These are phyloP conservation scores for Boletales sp. DNA, from an alignment of 768 basidiomycete species.

Conservation along the genomic window DNA sequence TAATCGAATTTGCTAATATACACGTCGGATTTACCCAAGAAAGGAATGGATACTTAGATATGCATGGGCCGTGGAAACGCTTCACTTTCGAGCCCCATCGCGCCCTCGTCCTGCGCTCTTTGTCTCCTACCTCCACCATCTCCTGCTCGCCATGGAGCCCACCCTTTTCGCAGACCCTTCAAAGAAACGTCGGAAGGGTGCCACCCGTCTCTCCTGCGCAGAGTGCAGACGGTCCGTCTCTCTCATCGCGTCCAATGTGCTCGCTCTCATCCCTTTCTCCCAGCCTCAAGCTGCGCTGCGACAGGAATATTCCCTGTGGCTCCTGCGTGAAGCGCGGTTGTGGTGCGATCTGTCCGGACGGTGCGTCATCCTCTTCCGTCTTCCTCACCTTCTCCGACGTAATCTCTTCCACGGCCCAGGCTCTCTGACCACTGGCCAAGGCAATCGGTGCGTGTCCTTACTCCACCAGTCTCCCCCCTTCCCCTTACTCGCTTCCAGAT, in stretches of 20 bases:
- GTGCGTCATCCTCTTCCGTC: constrained; percentile 37
- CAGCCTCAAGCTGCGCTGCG: constrained; percentile 46
- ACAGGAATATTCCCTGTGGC: constrained; percentile 72
- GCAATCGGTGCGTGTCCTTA: constrained; percentile 55
- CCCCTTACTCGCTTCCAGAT: constrained; percentile 37
- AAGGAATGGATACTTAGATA: constrained; percentile 18
- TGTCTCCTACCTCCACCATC: constrained; percentile 2
- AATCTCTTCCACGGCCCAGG: constrained; percentile 39
- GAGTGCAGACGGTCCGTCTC: constrained; percentile 65
- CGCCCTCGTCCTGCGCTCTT: constrained; percentile 15
- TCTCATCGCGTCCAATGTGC: not conserved
- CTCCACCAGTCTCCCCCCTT: not conserved
- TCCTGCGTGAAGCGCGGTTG: constrained; percentile 80
- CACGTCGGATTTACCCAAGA: constrained; percentile 17
- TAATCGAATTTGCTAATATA: constrained; percentile 13
- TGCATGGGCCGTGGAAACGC: constrained; percentile 10
- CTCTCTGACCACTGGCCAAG: constrained; percentile 77
- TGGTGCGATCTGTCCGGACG: constrained; percentile 78
- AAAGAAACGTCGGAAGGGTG: constrained; percentile 67
- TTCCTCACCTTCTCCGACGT: constrained; percentile 14
- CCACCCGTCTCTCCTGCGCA: constrained; percentile 74
- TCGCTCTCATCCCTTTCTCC: not conserved
- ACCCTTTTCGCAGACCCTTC: constrained; percentile 29
- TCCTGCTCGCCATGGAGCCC: constrained; percentile 19
- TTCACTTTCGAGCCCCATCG: constrained; percentile 9